A percentile compares a stretch with the other conserved stretches of the same genome.
These are phyloP conservation scores for Sanghuangporus baumii DNA, from an alignment of 1,284 basidiomycete genomes.

Conservation along the genomic window DNA sequence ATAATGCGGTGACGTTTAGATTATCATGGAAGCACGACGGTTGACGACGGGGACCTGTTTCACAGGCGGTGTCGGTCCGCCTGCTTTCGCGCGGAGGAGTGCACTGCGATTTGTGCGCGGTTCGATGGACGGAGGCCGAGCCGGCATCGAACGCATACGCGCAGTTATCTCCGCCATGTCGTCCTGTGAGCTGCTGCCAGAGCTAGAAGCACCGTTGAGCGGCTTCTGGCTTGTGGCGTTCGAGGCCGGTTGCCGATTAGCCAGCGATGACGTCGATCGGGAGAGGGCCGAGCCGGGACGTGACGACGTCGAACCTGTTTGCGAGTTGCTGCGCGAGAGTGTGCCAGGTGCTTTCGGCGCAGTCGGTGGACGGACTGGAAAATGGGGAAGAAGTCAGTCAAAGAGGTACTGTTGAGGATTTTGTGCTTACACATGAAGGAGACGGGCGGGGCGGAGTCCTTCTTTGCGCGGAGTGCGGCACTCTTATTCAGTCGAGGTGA, in stretches of 20 bases:
- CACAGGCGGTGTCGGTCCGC: slow-evolving; percentile 3
- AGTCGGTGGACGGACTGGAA: slow-evolving; percentile 37
- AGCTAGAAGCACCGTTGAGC: background rate
- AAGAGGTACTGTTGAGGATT: slow-evolving; percentile 8
- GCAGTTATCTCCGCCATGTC: slow-evolving; percentile 23
- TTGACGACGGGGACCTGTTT: slow-evolving; percentile 5
- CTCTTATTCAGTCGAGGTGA: slow-evolving; percentile 65
- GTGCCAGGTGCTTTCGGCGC: slow-evolving; percentile 35
- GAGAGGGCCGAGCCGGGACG: slow-evolving; percentile 8
- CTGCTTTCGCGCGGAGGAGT: slow-evolving; percentile 43
- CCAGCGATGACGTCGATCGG: slow-evolving; percentile 20
- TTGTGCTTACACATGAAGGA: slow-evolving; percentile 24
- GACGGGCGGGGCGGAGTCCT: slow-evolving; percentile 37
- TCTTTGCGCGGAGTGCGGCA: slow-evolving; percentile 55
- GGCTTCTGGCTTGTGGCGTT: slow-evolving; percentile 12
- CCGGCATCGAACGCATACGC: slow-evolving; percentile 34
- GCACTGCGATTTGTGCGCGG: slow-evolving; percentile 73
- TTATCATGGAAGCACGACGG: slow-evolving; percentile 7
- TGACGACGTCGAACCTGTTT: slow-evolving; percentile 22
- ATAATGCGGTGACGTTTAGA: background rate
- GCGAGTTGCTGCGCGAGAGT: slow-evolving; percentile 23
- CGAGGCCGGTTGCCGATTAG: slow-evolving; percentile 20
- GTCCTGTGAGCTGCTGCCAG: slow-evolving; percentile 16
- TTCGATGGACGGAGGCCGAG: slow-evolving; percentile 49
- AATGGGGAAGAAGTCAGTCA: background rate